These are phyloP conservation scores for Stylonectria norvegica DNA, from an alignment of 2,329 filamentous ascomycete genomes.

Conservation along the genomic window DNA sequence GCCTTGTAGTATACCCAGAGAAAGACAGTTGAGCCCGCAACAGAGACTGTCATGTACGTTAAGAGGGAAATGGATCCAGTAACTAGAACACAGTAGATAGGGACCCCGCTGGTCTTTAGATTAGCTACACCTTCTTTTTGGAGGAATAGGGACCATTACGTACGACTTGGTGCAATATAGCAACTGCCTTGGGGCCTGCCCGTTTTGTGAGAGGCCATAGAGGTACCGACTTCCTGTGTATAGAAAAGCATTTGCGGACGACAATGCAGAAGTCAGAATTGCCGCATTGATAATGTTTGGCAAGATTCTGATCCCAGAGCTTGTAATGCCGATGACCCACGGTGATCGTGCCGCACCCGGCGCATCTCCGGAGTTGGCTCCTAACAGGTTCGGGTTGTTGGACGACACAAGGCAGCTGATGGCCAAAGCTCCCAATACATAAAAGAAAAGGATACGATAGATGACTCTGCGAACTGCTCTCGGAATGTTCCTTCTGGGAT, in stretches of 20 bases:
- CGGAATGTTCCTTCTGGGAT: constrained; percentile 5
- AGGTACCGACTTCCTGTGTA: background rate
- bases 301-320: background rate
- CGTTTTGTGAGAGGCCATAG: constrained; percentile 1
- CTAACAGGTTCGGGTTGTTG: constrained; percentile 1
- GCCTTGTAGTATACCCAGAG: background rate
- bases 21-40: constrained; percentile 1
- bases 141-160: background rate
- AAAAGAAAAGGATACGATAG: constrained; percentile 1
- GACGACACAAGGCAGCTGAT: background rate
- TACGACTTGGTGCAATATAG: background rate
- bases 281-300: constrained; percentile 1
- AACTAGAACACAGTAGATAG: background rate
- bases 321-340: constrained; percentile 2
- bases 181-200: background rate
- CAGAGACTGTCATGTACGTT: background rate
- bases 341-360: constrained; percentile 1
- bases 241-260: background rate
- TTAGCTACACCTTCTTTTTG: background rate
- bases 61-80: background rate
- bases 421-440: constrained; percentile 1
- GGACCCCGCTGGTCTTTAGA: background rate
- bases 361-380: background rate
- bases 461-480: constrained; percentile 4
- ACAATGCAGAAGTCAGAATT: constrained; percentile 1